These are phyloP conservation scores for Helotiales sp. DNA, from an alignment of 2,329 filamentous ascomycete species.

Conservation along the genomic window DNA sequence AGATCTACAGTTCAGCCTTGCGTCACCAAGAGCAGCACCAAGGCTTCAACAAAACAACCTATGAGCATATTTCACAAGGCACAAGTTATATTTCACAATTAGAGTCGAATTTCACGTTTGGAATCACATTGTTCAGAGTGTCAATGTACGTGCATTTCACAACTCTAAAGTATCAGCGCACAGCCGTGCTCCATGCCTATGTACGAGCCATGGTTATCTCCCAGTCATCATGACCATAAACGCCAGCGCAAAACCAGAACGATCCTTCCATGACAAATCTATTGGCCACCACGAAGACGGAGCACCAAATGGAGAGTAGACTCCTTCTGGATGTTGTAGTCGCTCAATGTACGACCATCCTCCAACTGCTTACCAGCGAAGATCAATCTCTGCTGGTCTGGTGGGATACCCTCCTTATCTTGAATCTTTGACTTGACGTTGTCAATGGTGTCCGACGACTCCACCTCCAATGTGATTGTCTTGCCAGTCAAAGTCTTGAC, in stretches of 20 bases:
- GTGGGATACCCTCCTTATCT: constrained; percentile 70
- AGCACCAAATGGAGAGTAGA: constrained; percentile 70
- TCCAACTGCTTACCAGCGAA: constrained; percentile 73
- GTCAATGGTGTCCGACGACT: constrained; percentile 68
- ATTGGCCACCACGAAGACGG: constrained; percentile 66
- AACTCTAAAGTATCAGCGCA: constrained; percentile 8
- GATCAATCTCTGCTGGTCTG: constrained; percentile 69
- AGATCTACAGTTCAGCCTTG: not conserved
- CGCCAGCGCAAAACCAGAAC: constrained; percentile 24
- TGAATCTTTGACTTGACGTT: constrained; percentile 73
- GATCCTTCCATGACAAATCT: constrained; percentile 27
- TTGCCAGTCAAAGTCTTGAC: constrained; percentile 71
- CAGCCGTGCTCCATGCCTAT: constrained; percentile 7
- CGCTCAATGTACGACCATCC: constrained; percentile 73
- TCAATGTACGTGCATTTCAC: constrained; percentile 21
- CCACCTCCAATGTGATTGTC: constrained; percentile 70
- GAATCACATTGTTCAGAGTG: not conserved
- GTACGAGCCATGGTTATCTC: constrained; percentile 18
- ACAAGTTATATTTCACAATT: not conserved
- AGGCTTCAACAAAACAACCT: not conserved
- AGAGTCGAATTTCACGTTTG: not conserved
- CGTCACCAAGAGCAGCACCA: not conserved
- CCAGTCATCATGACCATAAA: constrained; percentile 18
- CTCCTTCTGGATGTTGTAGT: constrained; percentile 86
- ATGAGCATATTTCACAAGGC: not conserved